phyloP scores from a whole-genome alignment of 352 stramenopile genomes.

The Globisporangium takayamanum region DNA sequence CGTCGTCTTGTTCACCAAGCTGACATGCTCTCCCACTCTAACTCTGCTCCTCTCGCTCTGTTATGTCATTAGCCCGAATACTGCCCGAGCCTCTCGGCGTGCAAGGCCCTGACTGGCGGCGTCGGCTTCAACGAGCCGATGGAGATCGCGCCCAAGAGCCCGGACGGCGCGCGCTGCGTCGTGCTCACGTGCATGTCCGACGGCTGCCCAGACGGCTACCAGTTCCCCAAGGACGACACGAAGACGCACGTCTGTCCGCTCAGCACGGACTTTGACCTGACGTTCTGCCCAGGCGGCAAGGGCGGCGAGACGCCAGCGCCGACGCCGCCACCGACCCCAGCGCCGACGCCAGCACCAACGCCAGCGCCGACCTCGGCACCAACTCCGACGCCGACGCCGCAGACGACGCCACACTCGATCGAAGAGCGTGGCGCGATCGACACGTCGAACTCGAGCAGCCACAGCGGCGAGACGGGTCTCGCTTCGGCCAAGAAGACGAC shows the following conservation, averaged over 20 bases:
- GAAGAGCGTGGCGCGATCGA: conserved; percentile 6
- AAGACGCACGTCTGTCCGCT: conserved; percentile 59
- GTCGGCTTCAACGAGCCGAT: conserved; percentile 63
- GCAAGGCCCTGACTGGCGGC: conserved; percentile 52
- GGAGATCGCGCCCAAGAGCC: conserved; percentile 39
- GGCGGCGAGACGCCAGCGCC: conserved; percentile 21
- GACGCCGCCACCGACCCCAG: conserved; percentile 22
- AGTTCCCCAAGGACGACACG: conserved; percentile 61
- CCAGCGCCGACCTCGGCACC: conserved; percentile 17
- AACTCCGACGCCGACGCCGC: conserved; percentile 23
- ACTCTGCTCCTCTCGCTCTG: too few species aligned
- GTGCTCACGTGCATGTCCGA: conserved; percentile 48
- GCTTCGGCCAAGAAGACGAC: neutral
- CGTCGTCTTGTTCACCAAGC: too few species aligned
- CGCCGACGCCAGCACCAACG: conserved; percentile 16
- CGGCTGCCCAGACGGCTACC: conserved; percentile 52
- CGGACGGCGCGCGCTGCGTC: conserved; percentile 30
- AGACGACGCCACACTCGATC: conserved; percentile 11
- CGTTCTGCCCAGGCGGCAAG: conserved; percentile 47
- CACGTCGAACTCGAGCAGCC: conserved; percentile 1
- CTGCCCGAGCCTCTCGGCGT: conserved; percentile 38
- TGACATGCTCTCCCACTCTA: too few species aligned
- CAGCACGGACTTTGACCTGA: conserved; percentile 43
- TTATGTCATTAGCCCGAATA: conserved; percentile 29
- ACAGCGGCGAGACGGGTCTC: conserved; percentile 5